Evolutionary conservation across 2,329 filamentous ascomycete species (phyloP), one percentile per base, ranked within the genome.

Genomic region (Corniculantispora saksenae): DNA sequence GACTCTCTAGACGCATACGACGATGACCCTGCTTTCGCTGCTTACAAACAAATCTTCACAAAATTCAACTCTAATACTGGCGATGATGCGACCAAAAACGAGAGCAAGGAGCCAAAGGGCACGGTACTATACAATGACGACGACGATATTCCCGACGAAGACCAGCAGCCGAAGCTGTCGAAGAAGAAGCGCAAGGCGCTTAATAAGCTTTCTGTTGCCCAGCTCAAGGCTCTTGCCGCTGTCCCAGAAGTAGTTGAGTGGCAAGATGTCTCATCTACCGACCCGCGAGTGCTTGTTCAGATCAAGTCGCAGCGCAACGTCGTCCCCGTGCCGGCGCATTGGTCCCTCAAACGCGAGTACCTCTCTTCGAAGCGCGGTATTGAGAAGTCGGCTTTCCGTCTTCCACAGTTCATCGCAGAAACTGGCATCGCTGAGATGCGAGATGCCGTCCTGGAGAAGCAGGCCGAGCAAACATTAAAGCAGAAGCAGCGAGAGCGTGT

Each of bases 391-490:
- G 89, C 94, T 0, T 99, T 98, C 77, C 86, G 92, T 29, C 85
- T 99, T 19, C 95, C 95, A 1, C 95, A 94, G 72, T 99, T 98
- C 77, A 99, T 99, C 69, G 91, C 94, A 71, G 95, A 98, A 75
- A 99, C 95, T 2, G 95, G 95, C 40, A 99, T 99, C 72, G 89
- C 93, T 19, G 95, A 98, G 81, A 99, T 99, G 95, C 90, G 95
- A 70, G 95, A 98, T 75, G 94, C 95, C 3, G 93, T 96, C 0
- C 80, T 98, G 54, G 95, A 98, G 78, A 98, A 99, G 78, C 93
- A 98, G 76, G 93, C 94, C 60, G 90, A 97, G 73, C 92, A 95
- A 71, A 90, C 88, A 1, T 82, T 99, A 71, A 97, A 97, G 79
- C 94, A 97, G 77, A 97, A 97, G 78, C 94, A 97, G 80, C 88